A percentile compares a stretch with the other conserved stretches of the same genome.
These are phyloP conservation scores for Citrus australasica DNA, from an alignment of 345 rosid species.

Conservation along the genomic window DNA sequence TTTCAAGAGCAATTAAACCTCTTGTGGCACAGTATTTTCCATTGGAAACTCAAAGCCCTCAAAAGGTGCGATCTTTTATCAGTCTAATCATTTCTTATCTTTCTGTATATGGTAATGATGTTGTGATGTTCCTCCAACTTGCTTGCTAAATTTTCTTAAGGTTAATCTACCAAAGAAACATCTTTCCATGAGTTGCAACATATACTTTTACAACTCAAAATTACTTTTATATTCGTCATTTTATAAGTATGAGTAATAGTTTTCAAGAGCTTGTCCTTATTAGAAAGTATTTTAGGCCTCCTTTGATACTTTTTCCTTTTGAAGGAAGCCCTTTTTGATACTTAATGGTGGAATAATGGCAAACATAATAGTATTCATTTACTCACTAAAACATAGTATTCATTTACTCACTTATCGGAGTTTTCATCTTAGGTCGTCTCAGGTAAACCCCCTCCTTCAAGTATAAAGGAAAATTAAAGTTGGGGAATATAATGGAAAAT, in stretches of 20 bases:
- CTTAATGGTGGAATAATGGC: background rate
- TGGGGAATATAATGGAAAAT: too few relatives aligned
- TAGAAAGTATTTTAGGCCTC: background rate
- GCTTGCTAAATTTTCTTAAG: background rate
- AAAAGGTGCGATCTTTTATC: constrained; percentile 41
- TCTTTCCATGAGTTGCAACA: background rate
- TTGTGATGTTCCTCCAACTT: background rate
- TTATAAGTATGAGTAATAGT: background rate
- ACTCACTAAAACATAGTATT: background rate
- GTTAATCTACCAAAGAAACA: background rate
- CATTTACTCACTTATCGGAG: background rate
- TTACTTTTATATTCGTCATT: background rate
- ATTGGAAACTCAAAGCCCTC: constrained; percentile 55
- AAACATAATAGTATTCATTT: background rate
- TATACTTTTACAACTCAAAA: background rate
- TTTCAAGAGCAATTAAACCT: constrained; percentile 72
- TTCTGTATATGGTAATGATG: background rate
- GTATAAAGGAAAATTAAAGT: background rate
- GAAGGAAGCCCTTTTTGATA: background rate
- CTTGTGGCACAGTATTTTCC: constrained; percentile 76
- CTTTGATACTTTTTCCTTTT: background rate
- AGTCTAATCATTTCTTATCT: background rate
- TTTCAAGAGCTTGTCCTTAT: background rate
- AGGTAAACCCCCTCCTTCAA: background rate
- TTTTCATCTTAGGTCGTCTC: background rate